These are phyloP conservation scores for Lachnellula occidentalis DNA, from an alignment of 2,329 filamentous ascomycete genomes.

Conservation along the genomic window DNA sequence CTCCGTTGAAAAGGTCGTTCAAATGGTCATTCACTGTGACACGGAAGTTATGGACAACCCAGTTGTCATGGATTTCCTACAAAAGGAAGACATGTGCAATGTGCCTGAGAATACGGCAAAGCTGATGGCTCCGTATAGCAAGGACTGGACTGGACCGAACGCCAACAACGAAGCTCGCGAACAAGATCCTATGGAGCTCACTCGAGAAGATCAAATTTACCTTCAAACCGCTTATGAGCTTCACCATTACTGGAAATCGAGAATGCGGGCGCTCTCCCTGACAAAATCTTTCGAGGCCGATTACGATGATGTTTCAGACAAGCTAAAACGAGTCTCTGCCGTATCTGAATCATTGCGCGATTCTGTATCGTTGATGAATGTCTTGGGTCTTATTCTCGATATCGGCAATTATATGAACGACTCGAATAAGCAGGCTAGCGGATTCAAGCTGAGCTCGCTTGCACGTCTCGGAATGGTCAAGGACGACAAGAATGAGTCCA, in stretches of 20 bases:
- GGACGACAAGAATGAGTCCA: conserved; percentile 97
- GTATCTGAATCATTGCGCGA: conserved; percentile 88
- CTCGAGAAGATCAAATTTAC: conserved; percentile 92
- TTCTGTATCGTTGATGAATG: conserved; percentile 91
- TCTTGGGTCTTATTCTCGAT: conserved; percentile 90
- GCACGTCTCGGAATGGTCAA: conserved; percentile 95
- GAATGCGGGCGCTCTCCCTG: conserved; percentile 84
- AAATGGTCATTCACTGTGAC: conserved; percentile 95
- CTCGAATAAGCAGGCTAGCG: conserved; percentile 93
- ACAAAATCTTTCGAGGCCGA: conserved; percentile 80
- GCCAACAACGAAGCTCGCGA: conserved; percentile 74
- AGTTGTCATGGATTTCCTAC: conserved; percentile 95
- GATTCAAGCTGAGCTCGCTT: conserved; percentile 95
- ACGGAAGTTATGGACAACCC: conserved; percentile 78
- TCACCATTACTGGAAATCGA: conserved; percentile 97
- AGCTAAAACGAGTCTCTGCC: conserved; percentile 77
- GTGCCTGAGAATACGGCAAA: conserved; percentile 88
- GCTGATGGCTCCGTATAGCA: conserved; percentile 89
- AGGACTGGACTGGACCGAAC: conserved; percentile 90
- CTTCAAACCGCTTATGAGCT: conserved; percentile 89
- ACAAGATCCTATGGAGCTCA: conserved; percentile 80
- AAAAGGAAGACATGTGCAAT: conserved; percentile 86
- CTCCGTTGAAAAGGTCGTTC: conserved; percentile 76
- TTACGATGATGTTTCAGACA: conserved; percentile 84
- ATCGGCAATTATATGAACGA: conserved; percentile 99